phyloP scores from a whole-genome alignment of 2,329 filamentous ascomycete genomes.

The Botrytis cinerea region DNA sequence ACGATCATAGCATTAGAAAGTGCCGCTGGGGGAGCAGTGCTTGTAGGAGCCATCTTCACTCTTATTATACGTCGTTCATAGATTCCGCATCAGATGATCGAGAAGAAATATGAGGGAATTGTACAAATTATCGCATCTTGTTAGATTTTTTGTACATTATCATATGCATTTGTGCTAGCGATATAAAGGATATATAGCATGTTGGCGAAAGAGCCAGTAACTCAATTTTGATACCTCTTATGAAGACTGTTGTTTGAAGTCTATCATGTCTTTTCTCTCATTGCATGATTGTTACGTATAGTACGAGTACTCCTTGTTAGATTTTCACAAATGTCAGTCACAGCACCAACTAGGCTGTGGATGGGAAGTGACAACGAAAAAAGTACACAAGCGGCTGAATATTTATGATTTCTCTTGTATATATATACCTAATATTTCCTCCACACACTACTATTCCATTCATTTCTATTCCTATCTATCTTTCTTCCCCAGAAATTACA shows the following conservation, averaged over 20 bases:
- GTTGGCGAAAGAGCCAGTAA: background rate
- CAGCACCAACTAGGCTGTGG: background rate
- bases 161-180: background rate
- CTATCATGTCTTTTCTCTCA: background rate
- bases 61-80: conserved; percentile 37
- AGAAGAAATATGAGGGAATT: background rate
- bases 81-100: background rate
- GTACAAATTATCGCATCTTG: conserved; percentile 1
- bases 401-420: background rate
- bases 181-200: conserved; percentile 8
- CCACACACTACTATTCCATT: background rate
- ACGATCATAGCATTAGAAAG: conserved; percentile 71
- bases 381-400: background rate
- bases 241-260: background rate
- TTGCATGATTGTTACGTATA: background rate
- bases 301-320: background rate
- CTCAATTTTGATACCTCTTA: conserved; percentile 2
- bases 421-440: background rate
- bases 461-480: no score
- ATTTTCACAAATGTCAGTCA: background rate
- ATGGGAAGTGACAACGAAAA: background rate
- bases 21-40: conserved; percentile 63
- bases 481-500: background rate
- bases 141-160: conserved; percentile 10
- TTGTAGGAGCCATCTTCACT: conserved; percentile 50